Conservation (phyloP, 306 rosid species). For the Inga oerstediana region DNA sequence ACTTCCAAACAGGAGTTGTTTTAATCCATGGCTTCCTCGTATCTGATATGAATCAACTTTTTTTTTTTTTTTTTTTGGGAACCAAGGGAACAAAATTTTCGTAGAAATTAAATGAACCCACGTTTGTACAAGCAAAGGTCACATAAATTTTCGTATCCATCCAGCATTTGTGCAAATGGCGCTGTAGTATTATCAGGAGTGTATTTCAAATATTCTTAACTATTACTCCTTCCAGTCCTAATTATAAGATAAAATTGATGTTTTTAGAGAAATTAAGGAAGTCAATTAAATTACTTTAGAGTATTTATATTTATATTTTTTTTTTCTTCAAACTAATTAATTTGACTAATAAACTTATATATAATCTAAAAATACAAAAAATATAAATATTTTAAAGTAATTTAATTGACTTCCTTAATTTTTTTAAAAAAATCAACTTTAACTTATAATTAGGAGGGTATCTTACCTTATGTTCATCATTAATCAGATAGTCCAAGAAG, state of each 20-base stretch:
- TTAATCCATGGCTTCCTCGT: background rate
- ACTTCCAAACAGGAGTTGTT: background rate
- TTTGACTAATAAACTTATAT: too few relatives aligned
- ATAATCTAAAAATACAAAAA: too few relatives aligned
- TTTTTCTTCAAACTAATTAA: too few relatives aligned
- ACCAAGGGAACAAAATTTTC: background rate
- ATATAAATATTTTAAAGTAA: too few relatives aligned
- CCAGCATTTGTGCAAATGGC: background rate
- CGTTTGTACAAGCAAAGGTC: too few relatives aligned
- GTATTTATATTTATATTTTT: too few relatives aligned
- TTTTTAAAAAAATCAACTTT: too few relatives aligned
- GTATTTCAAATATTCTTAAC: background rate
- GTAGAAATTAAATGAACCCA: background rate
- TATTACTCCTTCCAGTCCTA: background rate
- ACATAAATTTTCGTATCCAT: background rate
- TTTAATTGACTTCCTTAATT: too few relatives aligned
- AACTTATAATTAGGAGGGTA: background rate
- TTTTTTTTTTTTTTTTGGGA: background rate
- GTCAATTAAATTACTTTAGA: too few relatives aligned
- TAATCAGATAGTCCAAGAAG: slow-evolving; percentile 18
- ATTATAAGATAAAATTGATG: too few relatives aligned
- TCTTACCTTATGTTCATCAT: background rate
- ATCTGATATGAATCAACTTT: background rate
- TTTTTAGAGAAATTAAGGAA: too few relatives aligned
- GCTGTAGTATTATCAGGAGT: background rate